Conservation (phyloP, 257 asterid species). For the Penstemon newberryi region DNA sequence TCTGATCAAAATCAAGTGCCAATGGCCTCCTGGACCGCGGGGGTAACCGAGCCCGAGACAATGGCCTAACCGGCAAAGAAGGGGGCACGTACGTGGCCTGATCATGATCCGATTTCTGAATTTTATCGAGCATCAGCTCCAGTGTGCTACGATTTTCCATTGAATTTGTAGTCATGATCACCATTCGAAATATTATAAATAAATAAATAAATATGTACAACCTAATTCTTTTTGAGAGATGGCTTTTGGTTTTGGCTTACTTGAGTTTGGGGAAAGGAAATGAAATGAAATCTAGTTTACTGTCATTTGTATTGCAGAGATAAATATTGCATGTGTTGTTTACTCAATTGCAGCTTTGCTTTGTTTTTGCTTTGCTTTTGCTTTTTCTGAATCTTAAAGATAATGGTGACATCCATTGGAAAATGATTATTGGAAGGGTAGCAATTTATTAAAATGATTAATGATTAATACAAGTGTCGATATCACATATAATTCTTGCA, state of each 20-base stretch:
- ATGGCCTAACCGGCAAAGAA: conserved; percentile 67
- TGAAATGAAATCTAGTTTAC: no score
- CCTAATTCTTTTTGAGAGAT: not conserved
- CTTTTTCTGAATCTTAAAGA: conserved; percentile 35
- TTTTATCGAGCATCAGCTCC: conserved; percentile 68
- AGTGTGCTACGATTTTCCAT: conserved; percentile 62
- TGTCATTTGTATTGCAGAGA: conserved; percentile 13
- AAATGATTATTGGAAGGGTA: no score
- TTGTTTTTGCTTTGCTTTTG: conserved; percentile 28
- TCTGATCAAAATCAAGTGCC: conserved; percentile 22
- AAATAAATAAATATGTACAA: not conserved
- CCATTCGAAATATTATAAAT: conserved; percentile 17
- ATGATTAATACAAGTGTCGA: no score
- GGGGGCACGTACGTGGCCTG: conserved; percentile 48
- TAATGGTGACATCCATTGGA: no score
- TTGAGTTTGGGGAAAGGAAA: conserved; percentile 30
- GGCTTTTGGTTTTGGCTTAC: conserved; percentile 37
- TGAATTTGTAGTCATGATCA: conserved; percentile 27
- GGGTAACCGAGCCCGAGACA: conserved; percentile 53
- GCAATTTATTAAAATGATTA: no score
- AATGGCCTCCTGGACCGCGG: conserved; percentile 47
- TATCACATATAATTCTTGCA: no score
- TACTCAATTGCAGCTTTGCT: conserved; percentile 33
- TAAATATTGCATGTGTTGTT: conserved; percentile 35
- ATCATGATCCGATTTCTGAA: conserved; percentile 49